These are phyloP conservation scores for Aspergillus aculeatus DNA, from an alignment of 2,329 filamentous ascomycete genomes.

Conservation along the genomic window DNA sequence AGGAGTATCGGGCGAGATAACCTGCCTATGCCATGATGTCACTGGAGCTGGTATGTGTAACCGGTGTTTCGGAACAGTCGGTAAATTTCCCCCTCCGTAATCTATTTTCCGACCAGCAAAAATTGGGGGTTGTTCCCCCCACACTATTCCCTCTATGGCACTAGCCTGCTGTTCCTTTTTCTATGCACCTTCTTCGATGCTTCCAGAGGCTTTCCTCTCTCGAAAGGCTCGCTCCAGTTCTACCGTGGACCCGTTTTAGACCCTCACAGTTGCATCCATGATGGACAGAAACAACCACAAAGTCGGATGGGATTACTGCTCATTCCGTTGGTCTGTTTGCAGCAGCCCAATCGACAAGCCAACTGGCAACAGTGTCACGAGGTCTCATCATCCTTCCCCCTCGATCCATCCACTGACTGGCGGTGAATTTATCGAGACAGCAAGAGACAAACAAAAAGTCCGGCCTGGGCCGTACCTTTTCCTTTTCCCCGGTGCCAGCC, in stretches of 20 bases:
- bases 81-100: background rate
- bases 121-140: slow-evolving; percentile 4
- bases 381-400: background rate
- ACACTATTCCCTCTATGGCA: slow-evolving; percentile 1
- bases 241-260: background rate
- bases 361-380: background rate
- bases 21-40: slow-evolving; percentile 13
- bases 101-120: background rate
- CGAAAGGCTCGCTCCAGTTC: background rate
- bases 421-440: no score
- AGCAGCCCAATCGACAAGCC: background rate
- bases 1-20: background rate
- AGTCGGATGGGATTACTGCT: background rate
- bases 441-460: background rate
- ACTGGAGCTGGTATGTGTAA: background rate
- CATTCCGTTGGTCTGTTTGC: background rate
- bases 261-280: no score
- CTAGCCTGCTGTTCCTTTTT: background rate
- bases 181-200: background rate
- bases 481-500: background rate
- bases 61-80: slow-evolving; percentile 4
- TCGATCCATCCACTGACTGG: background rate
- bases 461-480: background rate
- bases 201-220: background rate
- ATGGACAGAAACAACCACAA: background rate